Conservation (phyloP, 1,284 basidiomycete genomes). For the Golubevia pallescens region DNA sequence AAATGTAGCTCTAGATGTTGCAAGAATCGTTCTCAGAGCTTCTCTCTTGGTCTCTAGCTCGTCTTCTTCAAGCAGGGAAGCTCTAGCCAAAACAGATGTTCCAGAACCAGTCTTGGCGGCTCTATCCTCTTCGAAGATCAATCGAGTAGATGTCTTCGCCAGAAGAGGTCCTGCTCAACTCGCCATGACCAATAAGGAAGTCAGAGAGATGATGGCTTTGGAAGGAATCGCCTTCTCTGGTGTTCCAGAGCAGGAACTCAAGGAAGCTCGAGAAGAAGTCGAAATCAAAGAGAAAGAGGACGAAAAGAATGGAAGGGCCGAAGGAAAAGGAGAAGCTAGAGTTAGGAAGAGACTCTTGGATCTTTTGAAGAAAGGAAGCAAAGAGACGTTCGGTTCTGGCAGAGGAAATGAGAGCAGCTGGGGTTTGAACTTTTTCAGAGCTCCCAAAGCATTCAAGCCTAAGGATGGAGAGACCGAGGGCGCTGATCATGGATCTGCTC, state of each 20-base stretch:
- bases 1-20: constrained; percentile 60
- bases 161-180: constrained; percentile 52
- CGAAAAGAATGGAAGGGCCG: not conserved
- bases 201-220: constrained; percentile 56
- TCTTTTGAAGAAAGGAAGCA: constrained; percentile 75
- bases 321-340: not conserved
- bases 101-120: constrained; percentile 50
- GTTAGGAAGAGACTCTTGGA: constrained; percentile 66
- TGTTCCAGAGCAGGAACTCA: not conserved
- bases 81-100: constrained; percentile 46
- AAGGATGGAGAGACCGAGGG: not conserved
- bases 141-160: constrained; percentile 46
- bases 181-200: constrained; percentile 63
- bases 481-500: not conserved
- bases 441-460: constrained; percentile 32
- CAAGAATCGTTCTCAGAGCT: constrained; percentile 45
- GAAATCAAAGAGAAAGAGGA: not conserved
- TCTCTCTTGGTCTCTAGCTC: not conserved
- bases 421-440: constrained; percentile 47
- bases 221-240: constrained; percentile 26
- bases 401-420: constrained; percentile 24
- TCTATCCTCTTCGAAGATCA: constrained; percentile 31
- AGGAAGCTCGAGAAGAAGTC: constrained; percentile 2
- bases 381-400: constrained; percentile 59
- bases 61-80: constrained; percentile 7